Conservation (phyloP, 192 early-diverging fungal species). For the Coemansia sp. region DNA sequence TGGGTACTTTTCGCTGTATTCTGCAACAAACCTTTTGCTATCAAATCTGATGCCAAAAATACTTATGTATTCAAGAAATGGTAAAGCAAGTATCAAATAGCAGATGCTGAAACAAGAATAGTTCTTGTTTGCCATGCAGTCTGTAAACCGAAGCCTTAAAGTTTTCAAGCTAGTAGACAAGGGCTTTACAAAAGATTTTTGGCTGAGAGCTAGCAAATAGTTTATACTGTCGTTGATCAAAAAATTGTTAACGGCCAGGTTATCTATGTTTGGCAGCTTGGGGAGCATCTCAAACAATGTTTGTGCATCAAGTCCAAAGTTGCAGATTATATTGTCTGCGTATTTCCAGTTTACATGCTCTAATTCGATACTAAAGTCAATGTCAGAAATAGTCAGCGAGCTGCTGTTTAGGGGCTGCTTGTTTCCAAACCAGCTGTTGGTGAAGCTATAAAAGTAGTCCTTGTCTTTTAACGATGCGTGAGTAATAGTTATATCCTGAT, state of each 20-base stretch:
- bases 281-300: background rate
- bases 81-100: background rate
- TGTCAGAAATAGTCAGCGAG: background rate
- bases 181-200: background rate
- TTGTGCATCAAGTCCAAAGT: background rate
- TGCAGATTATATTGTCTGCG: background rate
- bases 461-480: background rate
- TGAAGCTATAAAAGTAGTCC: background rate
- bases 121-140: no score
- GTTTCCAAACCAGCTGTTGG: slow-evolving; percentile 6
- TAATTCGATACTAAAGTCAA: background rate
- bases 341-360: background rate
- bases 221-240: background rate
- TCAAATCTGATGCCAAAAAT: background rate
- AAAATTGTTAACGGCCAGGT: background rate
- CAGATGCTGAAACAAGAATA: background rate
- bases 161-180: background rate
- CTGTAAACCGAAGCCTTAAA: background rate
- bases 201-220: background rate
- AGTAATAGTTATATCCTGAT: background rate
- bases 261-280: background rate
- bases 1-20: background rate
- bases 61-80: background rate
- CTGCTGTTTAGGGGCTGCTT: background rate
- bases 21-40: background rate